phyloP scores from a whole-genome alignment of 2,329 filamentous ascomycete genomes.

The Sclerotiophoma versabilis region DNA sequence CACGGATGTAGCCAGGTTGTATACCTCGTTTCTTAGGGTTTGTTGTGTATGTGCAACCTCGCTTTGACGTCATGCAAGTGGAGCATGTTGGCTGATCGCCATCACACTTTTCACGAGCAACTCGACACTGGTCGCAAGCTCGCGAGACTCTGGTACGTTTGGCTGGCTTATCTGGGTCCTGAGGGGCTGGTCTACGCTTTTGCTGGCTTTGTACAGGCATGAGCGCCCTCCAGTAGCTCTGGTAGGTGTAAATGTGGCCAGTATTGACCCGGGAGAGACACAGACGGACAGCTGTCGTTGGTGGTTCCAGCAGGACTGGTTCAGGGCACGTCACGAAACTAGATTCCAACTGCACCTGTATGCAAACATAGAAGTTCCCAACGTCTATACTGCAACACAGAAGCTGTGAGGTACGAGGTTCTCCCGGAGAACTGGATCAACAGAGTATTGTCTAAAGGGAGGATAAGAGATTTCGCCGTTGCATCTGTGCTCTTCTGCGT shows the following conservation, averaged over 20 bases:
- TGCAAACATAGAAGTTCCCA: constrained; percentile 2
- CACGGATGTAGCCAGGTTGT: constrained; percentile 80
- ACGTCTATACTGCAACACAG: constrained; percentile 3
- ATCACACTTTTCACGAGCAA: constrained; percentile 75
- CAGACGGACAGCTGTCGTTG: background rate
- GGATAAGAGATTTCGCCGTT: constrained; percentile 24
- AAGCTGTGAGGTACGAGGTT: background rate
- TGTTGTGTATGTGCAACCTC: constrained; percentile 74
- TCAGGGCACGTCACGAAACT: constrained; percentile 1
- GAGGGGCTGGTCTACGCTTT: constrained; percentile 34
- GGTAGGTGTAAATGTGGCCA: background rate
- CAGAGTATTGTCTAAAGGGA: constrained; percentile 6
- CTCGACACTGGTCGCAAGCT: constrained; percentile 73
- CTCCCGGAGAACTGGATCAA: constrained; percentile 12
- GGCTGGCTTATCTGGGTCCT: constrained; percentile 31
- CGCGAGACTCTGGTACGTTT: constrained; percentile 71
- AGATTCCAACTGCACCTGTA: constrained; percentile 1
- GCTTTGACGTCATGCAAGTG: constrained; percentile 68
- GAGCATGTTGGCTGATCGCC: constrained; percentile 71
- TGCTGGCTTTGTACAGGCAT: constrained; percentile 38
- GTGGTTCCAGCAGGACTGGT: background rate
- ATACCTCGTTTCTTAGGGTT: constrained; percentile 79
- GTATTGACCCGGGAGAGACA: background rate
- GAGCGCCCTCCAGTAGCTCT: constrained; percentile 12
- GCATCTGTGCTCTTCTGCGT: constrained; percentile 16